A percentile compares a stretch with the other conserved stretches of the same genome.
Evolutionary conservation across 2,329 filamentous ascomycete species (phyloP).

Genomic region (Diaporthe sp.): DNA sequence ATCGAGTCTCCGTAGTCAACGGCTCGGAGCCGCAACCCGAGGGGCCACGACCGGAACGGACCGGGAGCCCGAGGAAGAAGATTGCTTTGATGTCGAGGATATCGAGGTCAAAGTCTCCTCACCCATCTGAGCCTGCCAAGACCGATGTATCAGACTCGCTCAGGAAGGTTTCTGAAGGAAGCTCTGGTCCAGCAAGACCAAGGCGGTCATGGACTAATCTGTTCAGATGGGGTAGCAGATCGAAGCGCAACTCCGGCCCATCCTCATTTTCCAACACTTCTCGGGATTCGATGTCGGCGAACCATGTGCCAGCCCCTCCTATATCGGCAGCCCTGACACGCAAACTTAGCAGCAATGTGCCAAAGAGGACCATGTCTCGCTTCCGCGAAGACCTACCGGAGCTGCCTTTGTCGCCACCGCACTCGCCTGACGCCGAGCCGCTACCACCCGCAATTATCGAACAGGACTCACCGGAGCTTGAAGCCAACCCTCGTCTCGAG

Average conservation of each 20-base stretch:
- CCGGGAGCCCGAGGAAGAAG: slow-evolving; percentile 53
- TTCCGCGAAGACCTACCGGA: slow-evolving; percentile 95
- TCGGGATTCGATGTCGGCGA: slow-evolving; percentile 81
- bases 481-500: slow-evolving; percentile 34
- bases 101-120: slow-evolving; percentile 63
- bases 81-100: slow-evolving; percentile 61
- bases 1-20: slow-evolving; percentile 44
- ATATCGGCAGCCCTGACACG: slow-evolving; percentile 52
- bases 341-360: slow-evolving; percentile 61
- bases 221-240: slow-evolving; percentile 78
- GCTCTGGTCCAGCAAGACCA: slow-evolving; percentile 56
- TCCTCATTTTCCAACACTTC: slow-evolving; percentile 95
- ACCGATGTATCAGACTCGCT: slow-evolving; percentile 64
- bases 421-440: slow-evolving; percentile 78
- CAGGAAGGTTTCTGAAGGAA: slow-evolving; percentile 69
- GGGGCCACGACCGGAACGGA: slow-evolving; percentile 42
- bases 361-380: slow-evolving; percentile 87
- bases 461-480: slow-evolving; percentile 43
- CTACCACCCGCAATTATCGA: slow-evolving; percentile 47
- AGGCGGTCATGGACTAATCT: slow-evolving; percentile 76
- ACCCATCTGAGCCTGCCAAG: slow-evolving; percentile 58
- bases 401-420: slow-evolving; percentile 85
- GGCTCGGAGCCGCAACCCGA: slow-evolving; percentile 42
- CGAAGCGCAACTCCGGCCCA: slow-evolving; percentile 68
- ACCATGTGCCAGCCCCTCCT: slow-evolving; percentile 48